Conservation (phyloP, 371 early-diverging fungal genomes). For the Nematocida ausubeli region DNA sequence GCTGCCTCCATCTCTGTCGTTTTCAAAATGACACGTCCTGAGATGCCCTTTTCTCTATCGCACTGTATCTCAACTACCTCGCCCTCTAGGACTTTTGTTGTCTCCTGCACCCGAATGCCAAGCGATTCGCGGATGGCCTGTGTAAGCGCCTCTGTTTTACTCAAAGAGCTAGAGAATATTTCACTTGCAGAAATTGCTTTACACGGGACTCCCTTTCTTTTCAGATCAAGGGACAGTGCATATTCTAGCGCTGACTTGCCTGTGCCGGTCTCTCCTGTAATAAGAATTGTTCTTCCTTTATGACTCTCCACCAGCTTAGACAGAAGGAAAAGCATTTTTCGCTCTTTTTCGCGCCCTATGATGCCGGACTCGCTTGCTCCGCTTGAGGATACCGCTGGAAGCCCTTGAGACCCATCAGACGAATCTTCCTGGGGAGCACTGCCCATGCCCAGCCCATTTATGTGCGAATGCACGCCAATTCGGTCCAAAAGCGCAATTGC, state of each 20-base stretch:
- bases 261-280: conserved; percentile 90
- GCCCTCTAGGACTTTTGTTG: conserved; percentile 91
- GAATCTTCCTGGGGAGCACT: conserved; percentile 73
- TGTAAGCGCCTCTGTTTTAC: conserved; percentile 90
- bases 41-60: conserved; percentile 82
- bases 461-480: conserved; percentile 87
- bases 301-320: conserved; percentile 70
- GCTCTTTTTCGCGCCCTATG: conserved; percentile 88
- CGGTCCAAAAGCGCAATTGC: conserved; percentile 32
- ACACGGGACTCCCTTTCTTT: conserved; percentile 82
- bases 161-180: conserved; percentile 91
- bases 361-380: conserved; percentile 71
- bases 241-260: conserved; percentile 76
- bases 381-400: not conserved
- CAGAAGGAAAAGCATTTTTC: conserved; percentile 82
- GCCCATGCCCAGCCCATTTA: conserved; percentile 76
- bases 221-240: conserved; percentile 78
- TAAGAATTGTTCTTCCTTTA: conserved; percentile 81
- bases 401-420: conserved; percentile 64
- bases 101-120: conserved; percentile 92
- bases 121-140: conserved; percentile 93
- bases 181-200: conserved; percentile 89
- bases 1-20: conserved; percentile 99
- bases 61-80: conserved; percentile 95
- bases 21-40: conserved; percentile 88